phyloP scores from a whole-genome alignment of 2,329 filamentous ascomycete genomes.

The Ceratocystis lukuohia region DNA sequence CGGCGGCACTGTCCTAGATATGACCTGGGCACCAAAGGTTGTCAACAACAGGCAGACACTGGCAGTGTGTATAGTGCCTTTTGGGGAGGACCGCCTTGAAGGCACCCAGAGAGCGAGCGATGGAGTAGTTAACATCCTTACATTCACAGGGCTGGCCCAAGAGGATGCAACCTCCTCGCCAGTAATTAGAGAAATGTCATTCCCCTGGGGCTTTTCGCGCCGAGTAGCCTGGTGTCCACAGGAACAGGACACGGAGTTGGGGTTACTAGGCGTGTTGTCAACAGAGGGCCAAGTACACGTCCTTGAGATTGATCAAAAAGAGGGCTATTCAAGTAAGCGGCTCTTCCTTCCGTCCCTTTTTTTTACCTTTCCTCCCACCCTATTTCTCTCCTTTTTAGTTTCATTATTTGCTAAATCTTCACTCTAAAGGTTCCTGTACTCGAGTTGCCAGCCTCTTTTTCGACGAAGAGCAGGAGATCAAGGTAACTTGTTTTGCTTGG shows the following conservation, averaged over 20 bases:
- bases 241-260: constrained; percentile 25
- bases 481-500: constrained; percentile 43
- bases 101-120: constrained; percentile 30
- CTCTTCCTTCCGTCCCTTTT: neutral
- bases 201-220: constrained; percentile 38
- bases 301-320: constrained; percentile 29
- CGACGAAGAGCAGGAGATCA: constrained; percentile 34
- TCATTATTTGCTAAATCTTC: constrained; percentile 21
- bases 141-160: constrained; percentile 28
- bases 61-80: constrained; percentile 38
- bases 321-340: constrained; percentile 22
- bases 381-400: neutral
- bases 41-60: constrained; percentile 32
- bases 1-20: constrained; percentile 38
- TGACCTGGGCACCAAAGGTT: constrained; percentile 39
- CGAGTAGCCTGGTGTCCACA: constrained; percentile 43
- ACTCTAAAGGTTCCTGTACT: constrained; percentile 30
- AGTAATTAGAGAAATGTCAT: constrained; percentile 34
- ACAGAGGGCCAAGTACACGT: constrained; percentile 39
- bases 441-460: constrained; percentile 33
- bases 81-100: constrained; percentile 35
- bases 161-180: constrained; percentile 25
- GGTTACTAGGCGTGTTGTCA: constrained; percentile 38
- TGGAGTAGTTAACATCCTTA: constrained; percentile 42
- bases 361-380: neutral